Evolutionary conservation across 306 rosid genomes (phyloP).

Genomic region (Ziziphus jujuba): DNA sequence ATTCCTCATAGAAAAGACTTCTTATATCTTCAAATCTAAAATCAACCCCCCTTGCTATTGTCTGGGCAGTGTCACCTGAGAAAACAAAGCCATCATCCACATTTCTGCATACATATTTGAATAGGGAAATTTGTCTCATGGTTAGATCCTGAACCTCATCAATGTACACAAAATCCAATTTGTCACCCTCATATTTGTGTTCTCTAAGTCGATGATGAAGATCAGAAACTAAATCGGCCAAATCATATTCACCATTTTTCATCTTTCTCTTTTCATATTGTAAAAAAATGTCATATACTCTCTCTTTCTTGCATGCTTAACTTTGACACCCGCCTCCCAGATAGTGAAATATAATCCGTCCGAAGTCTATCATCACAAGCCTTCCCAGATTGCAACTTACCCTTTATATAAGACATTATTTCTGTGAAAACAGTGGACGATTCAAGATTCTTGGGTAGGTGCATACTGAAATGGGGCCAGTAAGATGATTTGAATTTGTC

Average conservation of each 20-base stretch:
- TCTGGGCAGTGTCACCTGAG: slow-evolving; percentile 39
- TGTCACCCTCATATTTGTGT: slow-evolving; percentile 43
- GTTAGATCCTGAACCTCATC: slow-evolving; percentile 75
- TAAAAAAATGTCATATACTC: slow-evolving; percentile 49
- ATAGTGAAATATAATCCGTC: slow-evolving; percentile 37
- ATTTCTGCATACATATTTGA: slow-evolving; percentile 31
- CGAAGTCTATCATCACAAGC: slow-evolving; percentile 40
- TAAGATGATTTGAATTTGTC: slow-evolving; percentile 49
- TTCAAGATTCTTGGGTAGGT: slow-evolving; percentile 45
- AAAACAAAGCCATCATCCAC: slow-evolving; percentile 32
- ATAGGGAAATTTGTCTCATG: slow-evolving; percentile 61
- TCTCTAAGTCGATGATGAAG: slow-evolving; percentile 46
- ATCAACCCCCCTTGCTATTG: slow-evolving; percentile 63
- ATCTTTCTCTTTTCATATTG: slow-evolving; percentile 57
- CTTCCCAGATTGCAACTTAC: slow-evolving; percentile 33
- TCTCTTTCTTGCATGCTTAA: slow-evolving; percentile 39
- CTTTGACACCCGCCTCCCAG: slow-evolving; percentile 35
- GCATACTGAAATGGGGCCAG: slow-evolving; percentile 55
- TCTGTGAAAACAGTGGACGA: slow-evolving; percentile 53
- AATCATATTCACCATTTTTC: slow-evolving; percentile 54
- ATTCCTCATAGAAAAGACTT: slow-evolving; percentile 34
- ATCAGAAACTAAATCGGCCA: slow-evolving; percentile 64
- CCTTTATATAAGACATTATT: slow-evolving; percentile 63
- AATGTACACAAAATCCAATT: no score
- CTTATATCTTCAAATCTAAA: slow-evolving; percentile 63